Base-by-base conservation (phyloP, 306 rosid species). In the Fragaria vesca region DNA sequence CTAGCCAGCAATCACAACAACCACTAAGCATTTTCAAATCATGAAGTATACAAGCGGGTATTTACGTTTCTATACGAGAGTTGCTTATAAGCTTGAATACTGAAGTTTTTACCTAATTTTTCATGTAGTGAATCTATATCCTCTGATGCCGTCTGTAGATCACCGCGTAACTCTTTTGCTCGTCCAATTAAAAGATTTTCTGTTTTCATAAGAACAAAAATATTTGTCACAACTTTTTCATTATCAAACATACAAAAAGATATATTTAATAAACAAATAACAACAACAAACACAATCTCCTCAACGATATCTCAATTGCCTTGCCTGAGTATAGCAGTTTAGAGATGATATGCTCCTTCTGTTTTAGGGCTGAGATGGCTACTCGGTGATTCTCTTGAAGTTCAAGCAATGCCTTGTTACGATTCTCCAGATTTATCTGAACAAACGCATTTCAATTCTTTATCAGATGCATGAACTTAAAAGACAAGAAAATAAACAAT, bases 341-440 rank as follows among this genome's bases (percentile, higher is more conserved):
- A 82, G 97, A 93, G 78, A 95, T 91, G 57, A 89, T 81, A 28
- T 17, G 71, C 79, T 91, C 99, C 84, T 90, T 95, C 85, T 88
- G 93, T 81, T 91, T 93, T 81, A 95, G 30, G 48, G 83, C 83
- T 76, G 89, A 82, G 57, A 86, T 87, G 61, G 88, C 88, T 71
- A 80, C 76, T 70, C 73, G 75, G 76, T 93, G 80, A 81, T 86
- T 84, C 76, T 86, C 96, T 85, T 90, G 93, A 52, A 95, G 96
- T 52, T 91, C 91, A 77, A 85, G 87, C 83, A 95, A 83, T 38
- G 77, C 83, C 57, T 81, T 88, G 82, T 83, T 85, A 50, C 86
- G 78, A 43, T 58, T 84, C 73, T 88, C 94, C 79, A 91, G 84
- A 85, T 76, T 89, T 74, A 73, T 86, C 99, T 95, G 81, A 62